Base-by-base conservation (phyloP, 2,329 filamentous ascomycete species). In the Thielaviopsis populi region DNA sequence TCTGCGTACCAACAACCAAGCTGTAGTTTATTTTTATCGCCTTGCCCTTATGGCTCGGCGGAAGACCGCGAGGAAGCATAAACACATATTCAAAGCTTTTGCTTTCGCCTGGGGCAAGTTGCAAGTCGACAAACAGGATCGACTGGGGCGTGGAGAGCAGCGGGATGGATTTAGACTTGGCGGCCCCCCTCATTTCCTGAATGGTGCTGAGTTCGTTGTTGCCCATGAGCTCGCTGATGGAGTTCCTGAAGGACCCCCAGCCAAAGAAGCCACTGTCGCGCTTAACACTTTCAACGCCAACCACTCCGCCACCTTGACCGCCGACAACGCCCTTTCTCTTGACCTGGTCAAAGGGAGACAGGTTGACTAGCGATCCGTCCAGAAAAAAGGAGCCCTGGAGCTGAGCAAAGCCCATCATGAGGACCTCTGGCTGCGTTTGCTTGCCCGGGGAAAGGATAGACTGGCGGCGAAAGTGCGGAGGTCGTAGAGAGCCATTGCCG, bases 341-440 rank as follows among this genome's bases (percentile, higher is more conserved):
- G 46, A 97, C 91, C 70, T 95, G 89, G 71, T 99, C 94, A 70
- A 99, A 99, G 0, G 89, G 89, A 0, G 84, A 84, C 46, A 95
- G 85, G 69, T 95, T 92, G 66, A 99, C 85, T 24, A 99, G 77
- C 1, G 94, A 96, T 0, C 91, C 91, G 71, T 99, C 94, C 6
- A 99, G 76, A 0, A 85, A 90, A 69, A 99, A 99, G 0, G 89
- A 91, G 3, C 94, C 94, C 73, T 90, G 88, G 1, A 97, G 83
- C 70, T 99, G 94, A 2, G 89, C 92, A 74, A 95, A 99, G 0
- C 91, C 94, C 94, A 99, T 99, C 84, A 99, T 95, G 63, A 99
- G 76, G 1, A 87, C 86, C 72, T 97, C 91, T 0, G 89, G 84
- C 46, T 78, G 72, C 48, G 77, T 72, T 58, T 76, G 75, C 67